These are phyloP conservation scores for Mytilinidion resinicola DNA, from an alignment of 495 filamentous ascomycete genomes.

Conservation along the genomic window DNA sequence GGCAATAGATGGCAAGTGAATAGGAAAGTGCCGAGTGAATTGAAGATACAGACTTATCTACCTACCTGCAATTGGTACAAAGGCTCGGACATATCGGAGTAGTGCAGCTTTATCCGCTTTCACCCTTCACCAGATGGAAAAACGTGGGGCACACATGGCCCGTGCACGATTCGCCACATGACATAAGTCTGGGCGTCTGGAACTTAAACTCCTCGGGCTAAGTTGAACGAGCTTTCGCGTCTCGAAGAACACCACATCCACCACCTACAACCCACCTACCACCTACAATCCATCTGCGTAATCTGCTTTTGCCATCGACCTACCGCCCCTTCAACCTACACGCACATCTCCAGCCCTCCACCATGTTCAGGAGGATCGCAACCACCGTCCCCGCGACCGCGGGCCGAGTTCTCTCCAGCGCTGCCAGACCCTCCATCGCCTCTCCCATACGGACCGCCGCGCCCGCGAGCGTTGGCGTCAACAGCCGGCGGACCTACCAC, in stretches of 20 bases:
- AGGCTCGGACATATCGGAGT: too few relatives aligned
- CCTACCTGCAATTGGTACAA: too few relatives aligned
- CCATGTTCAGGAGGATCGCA: constrained; percentile 28
- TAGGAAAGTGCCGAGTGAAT: too few relatives aligned
- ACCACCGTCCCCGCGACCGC: constrained; percentile 18
- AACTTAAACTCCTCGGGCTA: constrained; percentile 1
- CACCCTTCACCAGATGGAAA: not conserved
- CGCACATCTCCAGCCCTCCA: not conserved
- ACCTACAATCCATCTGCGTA: constrained; percentile 5
- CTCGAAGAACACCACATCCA: constrained; percentile 1
- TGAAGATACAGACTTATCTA: too few relatives aligned
- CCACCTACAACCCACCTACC: constrained; percentile 2
- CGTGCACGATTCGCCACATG: constrained; percentile 24
- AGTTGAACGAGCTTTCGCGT: constrained; percentile 6
- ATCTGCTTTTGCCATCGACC: not conserved
- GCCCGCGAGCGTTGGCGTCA: constrained; percentile 13
- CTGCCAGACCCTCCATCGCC: constrained; percentile 20
- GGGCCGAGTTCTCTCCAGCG: constrained; percentile 20
- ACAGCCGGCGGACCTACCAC: constrained; percentile 48
- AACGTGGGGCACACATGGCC: constrained; percentile 22
- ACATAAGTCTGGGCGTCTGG: constrained; percentile 23
- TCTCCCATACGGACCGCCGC: constrained; percentile 20
- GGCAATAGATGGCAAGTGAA: too few relatives aligned
- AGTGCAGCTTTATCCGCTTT: not conserved
- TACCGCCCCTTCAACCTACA: not conserved